A percentile compares a stretch with the other conserved stretches of the same genome.
Evolutionary conservation across 306 rosid genomes (phyloP).

Genomic region (Cicer yamashitae): DNA sequence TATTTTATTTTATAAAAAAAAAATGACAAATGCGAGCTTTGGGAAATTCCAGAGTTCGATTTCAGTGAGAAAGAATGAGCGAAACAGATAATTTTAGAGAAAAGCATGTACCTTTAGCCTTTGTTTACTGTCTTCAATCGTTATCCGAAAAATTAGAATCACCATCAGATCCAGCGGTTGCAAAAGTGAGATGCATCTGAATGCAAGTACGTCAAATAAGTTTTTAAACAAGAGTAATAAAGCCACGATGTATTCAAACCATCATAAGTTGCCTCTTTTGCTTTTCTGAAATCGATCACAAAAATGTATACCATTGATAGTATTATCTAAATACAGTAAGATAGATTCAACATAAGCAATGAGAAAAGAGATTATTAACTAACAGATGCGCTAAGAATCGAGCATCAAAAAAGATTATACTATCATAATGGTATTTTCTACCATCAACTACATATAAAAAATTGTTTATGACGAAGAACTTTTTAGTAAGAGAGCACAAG

Average conservation of each 20-base stretch:
- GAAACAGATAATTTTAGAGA: conserved; percentile 29
- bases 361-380: background rate
- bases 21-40: background rate
- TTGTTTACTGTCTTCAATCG: conserved; percentile 41
- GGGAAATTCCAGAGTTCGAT: conserved; percentile 12
- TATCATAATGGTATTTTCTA: background rate
- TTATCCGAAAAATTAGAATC: background rate
- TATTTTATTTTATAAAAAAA: background rate
- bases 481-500: too few species aligned
- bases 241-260: too few species aligned
- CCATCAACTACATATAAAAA: background rate
- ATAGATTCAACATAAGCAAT: background rate
- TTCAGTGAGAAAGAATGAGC: conserved; percentile 17
- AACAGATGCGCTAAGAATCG: background rate
- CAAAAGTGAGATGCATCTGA: too few species aligned
- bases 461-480: too few species aligned
- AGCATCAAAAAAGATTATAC: background rate
- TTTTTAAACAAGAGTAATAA: too few species aligned
- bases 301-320: too few species aligned
- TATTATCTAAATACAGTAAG: too few species aligned
- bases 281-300: too few species aligned
- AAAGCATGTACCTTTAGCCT: conserved; percentile 60
- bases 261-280: too few species aligned
- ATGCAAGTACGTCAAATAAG: too few species aligned
- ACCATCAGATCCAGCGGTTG: too few species aligned